Evolutionary conservation across 495 filamentous ascomycete species (phyloP).

Genomic region (Halenospora varia): DNA sequence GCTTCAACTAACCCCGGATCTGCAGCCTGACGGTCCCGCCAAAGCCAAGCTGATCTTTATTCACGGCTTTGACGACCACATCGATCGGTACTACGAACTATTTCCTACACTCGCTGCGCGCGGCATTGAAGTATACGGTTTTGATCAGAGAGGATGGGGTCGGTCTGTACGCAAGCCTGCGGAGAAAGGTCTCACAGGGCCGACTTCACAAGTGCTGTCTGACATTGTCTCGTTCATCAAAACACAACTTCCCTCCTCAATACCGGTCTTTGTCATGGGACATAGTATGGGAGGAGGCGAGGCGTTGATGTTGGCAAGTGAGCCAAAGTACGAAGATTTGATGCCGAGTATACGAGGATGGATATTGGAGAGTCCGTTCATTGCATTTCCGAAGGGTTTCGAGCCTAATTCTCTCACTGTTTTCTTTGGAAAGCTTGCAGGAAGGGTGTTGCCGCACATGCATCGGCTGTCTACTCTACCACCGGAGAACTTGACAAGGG

Average conservation of each 20-base stretch:
- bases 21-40: conserved; percentile 10
- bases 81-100: conserved; percentile 66
- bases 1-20: conserved; percentile 3
- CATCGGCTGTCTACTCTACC: conserved; percentile 57
- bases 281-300: conserved; percentile 84
- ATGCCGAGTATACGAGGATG: conserved; percentile 55
- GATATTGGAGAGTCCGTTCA: conserved; percentile 64
- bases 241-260: conserved; percentile 31
- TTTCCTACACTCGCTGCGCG: conserved; percentile 64
- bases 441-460: conserved; percentile 54
- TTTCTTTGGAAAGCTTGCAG: conserved; percentile 57
- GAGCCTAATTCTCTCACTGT: conserved; percentile 56
- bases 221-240: conserved; percentile 72
- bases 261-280: conserved; percentile 80
- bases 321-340: conserved; percentile 38
- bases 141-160: conserved; percentile 77
- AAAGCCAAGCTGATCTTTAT: conserved; percentile 71
- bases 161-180: conserved; percentile 39
- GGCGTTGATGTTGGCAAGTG: conserved; percentile 47
- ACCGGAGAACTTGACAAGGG: conserved; percentile 54
- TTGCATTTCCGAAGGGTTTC: conserved; percentile 59
- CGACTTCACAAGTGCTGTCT: conserved; percentile 63
- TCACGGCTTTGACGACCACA: conserved; percentile 88
- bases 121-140: conserved; percentile 67
- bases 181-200: conserved; percentile 65